Evolutionary conservation across 768 basidiomycete genomes (phyloP).

Genomic region (Daedaleopsis sinensis): DNA sequence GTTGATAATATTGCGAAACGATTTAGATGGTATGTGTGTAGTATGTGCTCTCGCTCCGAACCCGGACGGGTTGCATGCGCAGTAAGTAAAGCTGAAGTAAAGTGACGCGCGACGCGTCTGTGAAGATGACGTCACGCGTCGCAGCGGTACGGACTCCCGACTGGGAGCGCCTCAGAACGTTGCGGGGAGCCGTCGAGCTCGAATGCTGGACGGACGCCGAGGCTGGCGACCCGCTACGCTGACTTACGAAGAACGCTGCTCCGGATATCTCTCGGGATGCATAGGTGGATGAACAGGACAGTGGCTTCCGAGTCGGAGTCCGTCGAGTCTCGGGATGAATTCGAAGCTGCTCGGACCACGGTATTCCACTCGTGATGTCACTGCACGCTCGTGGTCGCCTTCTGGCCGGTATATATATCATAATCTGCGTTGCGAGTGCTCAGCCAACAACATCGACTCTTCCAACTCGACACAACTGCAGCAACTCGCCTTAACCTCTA

Average conservation of each 20-base stretch:
- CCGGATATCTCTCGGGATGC: background rate
- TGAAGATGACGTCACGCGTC: constrained; percentile 19
- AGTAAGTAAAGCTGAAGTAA: no score
- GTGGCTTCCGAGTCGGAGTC: no score
- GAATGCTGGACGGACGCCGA: background rate
- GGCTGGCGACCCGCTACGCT: no score
- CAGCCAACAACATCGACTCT: background rate
- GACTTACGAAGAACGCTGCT: no score
- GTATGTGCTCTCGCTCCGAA: no score
- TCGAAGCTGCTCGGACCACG: no score
- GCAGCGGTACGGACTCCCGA: constrained; percentile 6
- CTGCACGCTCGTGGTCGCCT: background rate
- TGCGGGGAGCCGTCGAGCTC: constrained; percentile 3
- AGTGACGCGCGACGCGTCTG: constrained; percentile 11
- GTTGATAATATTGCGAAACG: no score
- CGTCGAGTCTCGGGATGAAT: no score
- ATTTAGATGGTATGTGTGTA: no score
- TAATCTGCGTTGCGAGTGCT: background rate
- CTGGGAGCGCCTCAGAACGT: background rate
- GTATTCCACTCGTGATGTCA: constrained; percentile 21
- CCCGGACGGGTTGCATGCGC: no score
- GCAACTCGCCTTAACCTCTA: background rate
- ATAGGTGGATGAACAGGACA: background rate
- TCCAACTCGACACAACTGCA: background rate
- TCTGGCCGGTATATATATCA: constrained; percentile 5